A percentile compares a stretch with the other conserved stretches of the same genome.
Conservation (phyloP, 495 filamentous ascomycete species). For the Neurospora sp. region DNA sequence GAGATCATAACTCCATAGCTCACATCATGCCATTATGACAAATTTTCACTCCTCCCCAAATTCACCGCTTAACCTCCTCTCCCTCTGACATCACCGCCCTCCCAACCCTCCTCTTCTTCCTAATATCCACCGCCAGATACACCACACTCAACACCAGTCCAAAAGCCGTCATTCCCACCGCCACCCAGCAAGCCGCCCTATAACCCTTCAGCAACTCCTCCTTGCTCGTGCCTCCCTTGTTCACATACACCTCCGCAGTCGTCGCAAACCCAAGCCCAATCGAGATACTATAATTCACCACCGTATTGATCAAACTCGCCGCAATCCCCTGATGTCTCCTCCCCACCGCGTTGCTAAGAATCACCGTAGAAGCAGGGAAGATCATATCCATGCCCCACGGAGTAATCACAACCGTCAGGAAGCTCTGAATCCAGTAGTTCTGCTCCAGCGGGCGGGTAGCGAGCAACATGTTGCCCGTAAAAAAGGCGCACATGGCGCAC, state of each 20-base stretch:
- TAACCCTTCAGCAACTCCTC: constrained; percentile 29
- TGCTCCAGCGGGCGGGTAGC: constrained; percentile 40
- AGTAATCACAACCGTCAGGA: constrained; percentile 37
- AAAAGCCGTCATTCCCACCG: constrained; percentile 20
- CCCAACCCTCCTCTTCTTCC: neutral
- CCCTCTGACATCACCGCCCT: neutral
- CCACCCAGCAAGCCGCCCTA: constrained; percentile 25
- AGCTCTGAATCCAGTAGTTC: constrained; percentile 33
- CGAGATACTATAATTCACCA: constrained; percentile 37
- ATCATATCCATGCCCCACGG: constrained; percentile 47
- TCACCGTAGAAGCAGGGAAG: constrained; percentile 29
- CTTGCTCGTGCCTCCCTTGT: constrained; percentile 19
- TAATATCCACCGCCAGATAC: neutral
- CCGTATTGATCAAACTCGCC: constrained; percentile 31
- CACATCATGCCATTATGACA: neutral
- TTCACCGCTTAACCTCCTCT: neutral
- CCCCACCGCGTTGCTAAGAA: constrained; percentile 30
- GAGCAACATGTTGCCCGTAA: constrained; percentile 32
- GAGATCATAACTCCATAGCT: neutral
- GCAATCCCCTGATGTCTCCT: constrained; percentile 35
- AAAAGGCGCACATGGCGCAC: constrained; percentile 38
- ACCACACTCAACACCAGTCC: constrained; percentile 15
- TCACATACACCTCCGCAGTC: constrained; percentile 31
- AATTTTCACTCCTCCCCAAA: neutral
- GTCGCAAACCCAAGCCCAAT: constrained; percentile 39